Evolutionary conservation across 495 filamentous ascomycete species (phyloP).

Genomic region (Articulospora tetracladia): DNA sequence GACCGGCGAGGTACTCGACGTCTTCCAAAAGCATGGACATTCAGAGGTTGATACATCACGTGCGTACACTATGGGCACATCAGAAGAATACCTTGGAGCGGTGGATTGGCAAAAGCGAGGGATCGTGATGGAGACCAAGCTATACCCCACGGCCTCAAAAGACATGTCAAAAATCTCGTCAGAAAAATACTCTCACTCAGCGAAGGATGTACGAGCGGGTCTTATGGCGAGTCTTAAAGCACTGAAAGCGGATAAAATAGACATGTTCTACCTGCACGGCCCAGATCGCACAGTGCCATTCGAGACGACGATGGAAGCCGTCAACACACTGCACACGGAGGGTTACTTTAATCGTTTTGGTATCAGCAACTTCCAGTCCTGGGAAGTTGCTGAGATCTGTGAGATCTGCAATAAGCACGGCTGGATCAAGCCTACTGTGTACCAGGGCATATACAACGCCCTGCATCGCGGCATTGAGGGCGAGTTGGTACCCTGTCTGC

Average conservation of each 20-base stretch:
- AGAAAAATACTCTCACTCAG: constrained; percentile 20
- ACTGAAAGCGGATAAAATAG: constrained; percentile 27
- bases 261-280: constrained; percentile 50
- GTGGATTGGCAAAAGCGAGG: constrained; percentile 42
- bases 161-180: background rate
- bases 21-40: constrained; percentile 51
- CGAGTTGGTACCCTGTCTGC: constrained; percentile 48
- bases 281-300: constrained; percentile 46
- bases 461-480: constrained; percentile 49
- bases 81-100: constrained; percentile 43
- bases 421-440: constrained; percentile 61
- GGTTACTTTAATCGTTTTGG: constrained; percentile 45
- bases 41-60: constrained; percentile 56
- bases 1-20: constrained; percentile 35
- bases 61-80: constrained; percentile 44
- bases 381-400: constrained; percentile 48
- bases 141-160: constrained; percentile 28
- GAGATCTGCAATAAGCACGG: constrained; percentile 44
- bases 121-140: constrained; percentile 50
- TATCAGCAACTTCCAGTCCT: constrained; percentile 46
- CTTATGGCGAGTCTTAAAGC: constrained; percentile 35
- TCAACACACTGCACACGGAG: constrained; percentile 44
- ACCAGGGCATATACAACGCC: constrained; percentile 63
- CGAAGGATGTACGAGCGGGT: constrained; percentile 34
- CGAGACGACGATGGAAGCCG: constrained; percentile 42